Evolutionary conservation across 2,329 filamentous ascomycete species (phyloP), one percentile per base, ranked within the genome.

Genomic region (Orbilia quercus): DNA sequence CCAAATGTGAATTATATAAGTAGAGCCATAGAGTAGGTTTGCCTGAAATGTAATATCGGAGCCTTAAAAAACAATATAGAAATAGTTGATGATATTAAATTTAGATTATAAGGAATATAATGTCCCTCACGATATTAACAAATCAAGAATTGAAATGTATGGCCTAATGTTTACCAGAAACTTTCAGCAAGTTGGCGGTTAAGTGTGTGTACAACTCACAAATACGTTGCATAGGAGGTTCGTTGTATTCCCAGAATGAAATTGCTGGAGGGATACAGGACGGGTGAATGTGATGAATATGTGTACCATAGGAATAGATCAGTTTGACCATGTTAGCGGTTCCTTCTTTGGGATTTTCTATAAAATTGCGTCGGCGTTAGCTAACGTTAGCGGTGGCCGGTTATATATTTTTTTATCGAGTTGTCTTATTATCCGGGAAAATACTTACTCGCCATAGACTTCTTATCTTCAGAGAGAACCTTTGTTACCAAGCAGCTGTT

Each of bases 281-380:
- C 3, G 62, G 62, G 36, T 66, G 62, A 16, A 66, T 42, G 44
- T 66, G 44, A 18, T 66, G 62, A 5, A 31, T 31, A 31, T 40
- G 53, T 38, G 50, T 47, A 38, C 16, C 40, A 12, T 40, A 65
- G 6, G 28, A 31, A 31, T 31, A 31, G 28, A 31, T 9, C 28
- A 31, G 14, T 23, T 36, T 12, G 7, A 65, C 38, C 60, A 65
- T 65, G 22, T 40, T 40, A 12, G 6, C 3, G 4, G 6, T 40
- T 3, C 36, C n/a, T 40, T 40, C 11, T 7, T 40, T 14, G 3
- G 4, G 11, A 40, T 16, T 16, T 7, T 16, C 36, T 40, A 40
- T 40, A 3, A 14, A 4, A 16, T 40, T 40, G n/a, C 28, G n/a
- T 7, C 31, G 12, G 6, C 12, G 31, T 12, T 12, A 40, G 36